Base-by-base conservation (phyloP, 176 grass and related monocot genomes). In the Chrysopogon serrulatus region DNA sequence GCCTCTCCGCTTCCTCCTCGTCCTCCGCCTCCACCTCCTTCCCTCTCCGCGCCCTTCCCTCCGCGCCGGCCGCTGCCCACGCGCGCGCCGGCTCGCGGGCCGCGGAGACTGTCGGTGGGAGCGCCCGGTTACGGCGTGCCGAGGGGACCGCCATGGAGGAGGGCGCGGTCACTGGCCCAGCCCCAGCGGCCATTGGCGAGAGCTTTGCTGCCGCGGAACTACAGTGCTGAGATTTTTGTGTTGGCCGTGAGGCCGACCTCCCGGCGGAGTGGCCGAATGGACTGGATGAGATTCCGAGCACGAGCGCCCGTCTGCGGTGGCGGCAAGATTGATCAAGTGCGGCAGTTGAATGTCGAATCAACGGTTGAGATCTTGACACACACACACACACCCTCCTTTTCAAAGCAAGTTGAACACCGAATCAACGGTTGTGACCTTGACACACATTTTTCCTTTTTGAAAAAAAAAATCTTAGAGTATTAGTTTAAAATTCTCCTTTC, bases 1-100 rank as follows among this genome's bases (percentile, higher is more conserved):
- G 88, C 82, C 80, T 82, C 64, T 84, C 85, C 67, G 76, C 68
- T 57, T 56, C 75, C 34, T 77, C 86, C 33, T 69, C 88, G 24
- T 62, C 80, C 4, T 51, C 76, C 42, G 0, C 74, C 1, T 56
- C 83, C 7, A 17, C 71, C 6, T 81, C 65, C 43, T 76, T 80
- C 10, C 57, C 81, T 30, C 74, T 35, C 60, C 67, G 62, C 81
- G 57, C 34, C 51, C 84, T 77, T 41, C 79, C 67, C 51, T 72
- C 71, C 18, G 49, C 31, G 36, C 40, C 26, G 30, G 65, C 21
- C 43, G 21, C 15, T 8, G 15, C n/a, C 47, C 36, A 9, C 28
- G 45, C 45, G 71, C 51, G 78, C 6, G 73, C 13, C 63, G 65
- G 87, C 49, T 80, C 48, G 64, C 72, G 78, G 23, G 65, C 26